phyloP scores from a whole-genome alignment of 345 rosid genomes.

The Lumnitzera racemosa region DNA sequence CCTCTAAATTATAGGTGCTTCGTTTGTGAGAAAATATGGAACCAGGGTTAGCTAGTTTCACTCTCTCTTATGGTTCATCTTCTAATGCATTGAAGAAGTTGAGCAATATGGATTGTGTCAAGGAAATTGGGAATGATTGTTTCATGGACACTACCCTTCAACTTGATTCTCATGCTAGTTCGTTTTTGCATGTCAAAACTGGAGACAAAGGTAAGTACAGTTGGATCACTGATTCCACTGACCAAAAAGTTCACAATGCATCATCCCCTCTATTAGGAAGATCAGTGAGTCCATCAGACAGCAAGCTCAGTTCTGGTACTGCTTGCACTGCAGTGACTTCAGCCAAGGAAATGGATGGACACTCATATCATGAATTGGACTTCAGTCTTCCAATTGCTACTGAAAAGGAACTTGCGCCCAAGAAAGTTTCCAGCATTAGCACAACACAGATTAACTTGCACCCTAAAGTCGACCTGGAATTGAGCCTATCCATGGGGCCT shows the following conservation, averaged over 20 bases:
- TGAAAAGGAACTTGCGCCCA: conserved; percentile 35
- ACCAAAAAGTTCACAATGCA: conserved; percentile 44
- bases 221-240: conserved; percentile 38
- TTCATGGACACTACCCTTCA: conserved; percentile 57
- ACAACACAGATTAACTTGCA: conserved; percentile 25
- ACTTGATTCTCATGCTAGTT: conserved; percentile 50
- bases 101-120: conserved; percentile 38
- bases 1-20: conserved; percentile 27
- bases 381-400: conserved; percentile 78
- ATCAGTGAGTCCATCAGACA: conserved; percentile 80
- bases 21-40: conserved; percentile 45
- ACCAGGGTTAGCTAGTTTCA: conserved; percentile 32
- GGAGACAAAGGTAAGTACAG: conserved; percentile 78
- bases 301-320: conserved; percentile 79
- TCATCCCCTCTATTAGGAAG: conserved; percentile 69
- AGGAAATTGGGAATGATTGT: conserved; percentile 26
- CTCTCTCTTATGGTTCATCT: conserved; percentile 39
- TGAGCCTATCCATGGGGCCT: conserved; percentile 67
- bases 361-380: conserved; percentile 74
- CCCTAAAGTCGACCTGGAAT: conserved; percentile 60
- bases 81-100: conserved; percentile 45
- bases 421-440: conserved; percentile 28
- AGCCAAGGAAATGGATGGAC: conserved; percentile 85
- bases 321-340: conserved; percentile 69
- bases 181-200: conserved; percentile 8